Evolutionary conservation across 345 rosid genomes (phyloP), one percentile per base, ranked within the genome.

Genomic region (Euphorbia lathyris): DNA sequence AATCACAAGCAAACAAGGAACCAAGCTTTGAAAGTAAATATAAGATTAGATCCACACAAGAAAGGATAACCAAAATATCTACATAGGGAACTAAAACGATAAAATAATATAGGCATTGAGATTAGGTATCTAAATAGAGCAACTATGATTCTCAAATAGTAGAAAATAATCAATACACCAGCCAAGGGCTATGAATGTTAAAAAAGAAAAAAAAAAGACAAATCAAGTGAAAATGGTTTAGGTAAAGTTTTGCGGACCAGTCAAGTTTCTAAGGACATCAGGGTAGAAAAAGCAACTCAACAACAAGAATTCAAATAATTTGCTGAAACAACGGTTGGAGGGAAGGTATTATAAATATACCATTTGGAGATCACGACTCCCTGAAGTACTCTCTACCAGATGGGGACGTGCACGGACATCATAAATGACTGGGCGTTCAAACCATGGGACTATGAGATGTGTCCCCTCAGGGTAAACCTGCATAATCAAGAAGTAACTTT

Each of bases 291-390:
- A 23, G 32, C 29, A 38, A 20, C n/a, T 63, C 64, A 38, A 9
- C 26, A 36, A 38, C 12, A 9, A 62, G 16, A 47, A 43, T 11
- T 62, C 25, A 1, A 42, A 5, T 6, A 64, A 55, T 25, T 23
- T n/a, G 23, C 43, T 53, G 20, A 16, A 13, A 42, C 13, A 42
- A 13, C n/a, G 12, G 16, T 13, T 9, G n/a, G 10, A 6, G 32
- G 11, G 6, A 50, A 43, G 19, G 26, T 27, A 40, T 13, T 59
- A 67, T 63, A 47, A 45, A 64, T 23, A 42, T 84, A 92, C 97
- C 96, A 85, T 92, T 84, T 92, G 99, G 57, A 95, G 99, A 75
- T 95, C 99, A 63, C 89, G 97, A 70, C 97, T 95, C 32, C 99
- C 99, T 3, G 97, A 88, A 50, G 91, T 87, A 77, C 97, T 92